Evolutionary conservation across 1,139 yeast genomes (phyloP).

Genomic region (Zygosaccharomyces sapae): DNA sequence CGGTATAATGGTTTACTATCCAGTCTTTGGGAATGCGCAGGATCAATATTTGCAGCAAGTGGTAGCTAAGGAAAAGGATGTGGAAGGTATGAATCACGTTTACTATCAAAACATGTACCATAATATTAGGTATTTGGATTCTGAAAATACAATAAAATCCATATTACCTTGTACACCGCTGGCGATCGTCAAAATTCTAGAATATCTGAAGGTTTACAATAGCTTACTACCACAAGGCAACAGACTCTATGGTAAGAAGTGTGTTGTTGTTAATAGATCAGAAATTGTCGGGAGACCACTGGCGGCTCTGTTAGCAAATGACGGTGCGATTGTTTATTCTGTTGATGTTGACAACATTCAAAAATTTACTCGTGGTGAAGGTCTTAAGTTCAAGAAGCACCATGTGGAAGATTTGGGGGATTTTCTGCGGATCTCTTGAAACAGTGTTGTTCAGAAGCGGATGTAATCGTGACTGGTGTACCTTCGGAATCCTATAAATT

Average conservation of each 20-base stretch:
- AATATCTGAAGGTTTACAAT: constrained; percentile 84
- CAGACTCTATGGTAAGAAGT: constrained; percentile 85
- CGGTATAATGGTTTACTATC: constrained; percentile 98
- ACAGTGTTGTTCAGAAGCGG: constrained; percentile 69
- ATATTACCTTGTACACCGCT: constrained; percentile 94
- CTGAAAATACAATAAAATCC: constrained; percentile 65
- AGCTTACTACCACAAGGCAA: constrained; percentile 79
- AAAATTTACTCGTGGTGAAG: constrained; percentile 90
- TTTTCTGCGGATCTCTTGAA: constrained; percentile 46
- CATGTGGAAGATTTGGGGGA: constrained; percentile 67
- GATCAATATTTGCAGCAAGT: constrained; percentile 94
- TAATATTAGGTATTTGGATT: constrained; percentile 78
- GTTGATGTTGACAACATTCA: constrained; percentile 85
- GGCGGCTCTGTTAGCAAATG: constrained; percentile 93
- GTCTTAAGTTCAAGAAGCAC: constrained; percentile 75
- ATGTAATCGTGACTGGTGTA: constrained; percentile 93
- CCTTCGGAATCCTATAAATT: constrained; percentile 80
- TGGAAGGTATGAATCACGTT: constrained; percentile 87
- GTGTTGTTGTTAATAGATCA: constrained; percentile 84
- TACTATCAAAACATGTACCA: constrained; percentile 94
- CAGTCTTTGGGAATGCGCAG: constrained; percentile 91
- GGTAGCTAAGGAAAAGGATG: constrained; percentile 78
- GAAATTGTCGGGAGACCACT: constrained; percentile 97
- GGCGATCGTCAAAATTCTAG: constrained; percentile 89
- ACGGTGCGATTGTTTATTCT: constrained; percentile 94